These are phyloP conservation scores for Anacardium occidentale DNA, from an alignment of 345 rosid species.

Conservation along the genomic window DNA sequence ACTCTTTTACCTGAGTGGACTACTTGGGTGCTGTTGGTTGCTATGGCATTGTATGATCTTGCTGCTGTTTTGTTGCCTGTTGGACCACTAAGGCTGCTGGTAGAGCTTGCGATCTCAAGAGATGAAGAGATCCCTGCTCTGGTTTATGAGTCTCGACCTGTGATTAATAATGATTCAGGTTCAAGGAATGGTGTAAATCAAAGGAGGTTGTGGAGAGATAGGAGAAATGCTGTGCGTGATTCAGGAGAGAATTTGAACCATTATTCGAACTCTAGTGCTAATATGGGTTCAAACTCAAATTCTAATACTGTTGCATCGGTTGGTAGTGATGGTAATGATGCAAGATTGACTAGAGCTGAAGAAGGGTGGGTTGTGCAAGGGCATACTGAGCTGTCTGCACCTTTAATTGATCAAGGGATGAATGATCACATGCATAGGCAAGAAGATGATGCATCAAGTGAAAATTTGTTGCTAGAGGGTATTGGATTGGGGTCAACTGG, in stretches of 20 bases:
- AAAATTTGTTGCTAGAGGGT: conserved; percentile 65
- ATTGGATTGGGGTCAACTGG: conserved; percentile 88
- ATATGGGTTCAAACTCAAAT: conserved; percentile 21
- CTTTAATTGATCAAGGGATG: conserved; percentile 53
- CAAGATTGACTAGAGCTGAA: conserved; percentile 36
- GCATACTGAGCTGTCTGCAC: conserved; percentile 55
- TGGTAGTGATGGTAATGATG: conserved; percentile 13
- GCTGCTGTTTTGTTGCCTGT: conserved; percentile 95
- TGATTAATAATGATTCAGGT: conserved; percentile 40
- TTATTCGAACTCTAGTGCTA: conserved; percentile 9
- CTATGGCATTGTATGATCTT: conserved; percentile 80
- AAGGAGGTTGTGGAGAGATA: conserved; percentile 80
- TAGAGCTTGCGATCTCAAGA: conserved; percentile 92
- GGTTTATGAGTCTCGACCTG: conserved; percentile 90
- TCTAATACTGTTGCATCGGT: conserved; percentile 16
- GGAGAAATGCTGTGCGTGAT: conserved; percentile 28
- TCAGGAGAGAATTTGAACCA: conserved; percentile 17
- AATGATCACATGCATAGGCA: conserved; percentile 14
- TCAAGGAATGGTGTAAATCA: conserved; percentile 33
- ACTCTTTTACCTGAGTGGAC: conserved; percentile 94
- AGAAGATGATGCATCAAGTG: conserved; percentile 33
- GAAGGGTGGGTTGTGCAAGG: conserved; percentile 38
- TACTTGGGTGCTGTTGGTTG: conserved; percentile 82
- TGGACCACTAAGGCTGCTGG: conserved; percentile 83
- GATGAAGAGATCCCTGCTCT: conserved; percentile 96